phyloP scores from a whole-genome alignment of 2,329 filamentous ascomycete species.

The Aulographum hederae region DNA sequence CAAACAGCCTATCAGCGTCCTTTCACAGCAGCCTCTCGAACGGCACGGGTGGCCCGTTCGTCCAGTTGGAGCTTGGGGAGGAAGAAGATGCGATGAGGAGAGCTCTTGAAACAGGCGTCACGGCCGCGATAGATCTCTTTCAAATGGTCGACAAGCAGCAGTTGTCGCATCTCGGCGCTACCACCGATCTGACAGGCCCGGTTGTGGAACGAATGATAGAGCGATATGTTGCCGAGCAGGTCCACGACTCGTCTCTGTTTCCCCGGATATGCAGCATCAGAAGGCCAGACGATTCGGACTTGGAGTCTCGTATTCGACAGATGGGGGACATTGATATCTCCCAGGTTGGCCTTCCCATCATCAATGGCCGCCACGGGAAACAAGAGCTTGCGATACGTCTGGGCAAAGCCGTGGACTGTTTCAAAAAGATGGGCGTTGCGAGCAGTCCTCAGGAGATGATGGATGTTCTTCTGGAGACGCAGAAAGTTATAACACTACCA shows the following conservation, averaged over 20 bases:
- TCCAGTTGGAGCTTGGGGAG: constrained; percentile 51
- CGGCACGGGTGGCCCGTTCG: constrained; percentile 17
- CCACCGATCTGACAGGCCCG: constrained; percentile 82
- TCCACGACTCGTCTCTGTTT: constrained; percentile 72
- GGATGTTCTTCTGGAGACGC: constrained; percentile 56
- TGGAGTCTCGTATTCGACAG: constrained; percentile 77
- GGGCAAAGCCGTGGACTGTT: constrained; percentile 65
- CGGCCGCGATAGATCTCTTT: constrained; percentile 84
- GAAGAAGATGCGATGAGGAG: constrained; percentile 83
- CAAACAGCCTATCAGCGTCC: constrained; percentile 16
- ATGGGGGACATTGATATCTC: constrained; percentile 92
- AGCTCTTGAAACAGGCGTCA: constrained; percentile 81
- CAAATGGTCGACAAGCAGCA: constrained; percentile 93
- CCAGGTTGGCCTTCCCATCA: constrained; percentile 76
- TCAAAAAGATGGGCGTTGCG: constrained; percentile 64
- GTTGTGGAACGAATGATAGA: constrained; percentile 89
- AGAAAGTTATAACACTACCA: constrained; percentile 60
- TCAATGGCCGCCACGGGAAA: constrained; percentile 61
- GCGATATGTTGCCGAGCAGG: constrained; percentile 80
- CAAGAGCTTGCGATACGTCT: constrained; percentile 64
- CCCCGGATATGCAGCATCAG: constrained; percentile 64
- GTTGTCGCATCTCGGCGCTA: constrained; percentile 74
- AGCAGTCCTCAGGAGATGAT: constrained; percentile 81
- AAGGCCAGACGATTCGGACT: constrained; percentile 63
- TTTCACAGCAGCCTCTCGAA: constrained; percentile 18